Evolutionary conservation across 345 rosid species (phyloP).

Genomic region (Limnanthes douglasii): DNA sequence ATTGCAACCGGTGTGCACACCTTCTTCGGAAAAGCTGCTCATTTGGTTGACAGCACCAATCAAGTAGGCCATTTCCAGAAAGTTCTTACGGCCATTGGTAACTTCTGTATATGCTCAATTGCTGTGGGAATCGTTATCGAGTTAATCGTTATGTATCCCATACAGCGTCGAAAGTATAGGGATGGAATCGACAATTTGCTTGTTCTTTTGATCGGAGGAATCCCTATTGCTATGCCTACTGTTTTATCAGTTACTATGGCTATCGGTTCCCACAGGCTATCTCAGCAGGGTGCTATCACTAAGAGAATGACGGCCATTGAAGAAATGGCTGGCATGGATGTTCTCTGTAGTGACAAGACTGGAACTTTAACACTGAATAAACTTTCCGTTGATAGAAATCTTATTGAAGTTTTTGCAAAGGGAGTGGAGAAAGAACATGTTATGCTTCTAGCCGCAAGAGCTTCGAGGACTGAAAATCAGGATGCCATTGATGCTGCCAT

Average conservation of each 20-base stretch:
- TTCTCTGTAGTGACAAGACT: slow-evolving; percentile 80
- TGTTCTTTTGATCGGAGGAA: slow-evolving; percentile 85
- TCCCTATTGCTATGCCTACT: slow-evolving; percentile 95
- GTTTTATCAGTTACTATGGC: slow-evolving; percentile 92
- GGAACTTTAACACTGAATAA: slow-evolving; percentile 81
- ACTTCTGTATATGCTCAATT: slow-evolving; percentile 84
- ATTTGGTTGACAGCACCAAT: slow-evolving; percentile 75
- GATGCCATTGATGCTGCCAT: slow-evolving; percentile 91
- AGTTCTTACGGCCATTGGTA: slow-evolving; percentile 85
- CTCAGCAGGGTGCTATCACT: slow-evolving; percentile 88
- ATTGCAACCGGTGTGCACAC: slow-evolving; percentile 90
- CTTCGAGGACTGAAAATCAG: slow-evolving; percentile 77
- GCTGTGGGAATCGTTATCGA: slow-evolving; percentile 68
- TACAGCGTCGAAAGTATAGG: slow-evolving; percentile 62
- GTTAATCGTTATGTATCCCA: slow-evolving; percentile 81
- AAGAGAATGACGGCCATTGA: slow-evolving; percentile 95
- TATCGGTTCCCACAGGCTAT: slow-evolving; percentile 68
- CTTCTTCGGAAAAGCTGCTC: slow-evolving; percentile 89
- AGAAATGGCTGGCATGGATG: slow-evolving; percentile 93
- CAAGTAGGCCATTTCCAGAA: slow-evolving; percentile 90
- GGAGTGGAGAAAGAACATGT: slow-evolving; percentile 60
- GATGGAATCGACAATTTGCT: slow-evolving; percentile 76
- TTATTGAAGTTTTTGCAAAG: slow-evolving; percentile 67
- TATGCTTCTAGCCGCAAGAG: slow-evolving; percentile 63
- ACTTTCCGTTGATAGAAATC: slow-evolving; percentile 54